Percentiles rank a stretch among this genome's conserved stretches.
Evolutionary conservation across 192 early-diverging fungal genomes (phyloP).

Genomic region (Globomyces pollinis-pini): DNA sequence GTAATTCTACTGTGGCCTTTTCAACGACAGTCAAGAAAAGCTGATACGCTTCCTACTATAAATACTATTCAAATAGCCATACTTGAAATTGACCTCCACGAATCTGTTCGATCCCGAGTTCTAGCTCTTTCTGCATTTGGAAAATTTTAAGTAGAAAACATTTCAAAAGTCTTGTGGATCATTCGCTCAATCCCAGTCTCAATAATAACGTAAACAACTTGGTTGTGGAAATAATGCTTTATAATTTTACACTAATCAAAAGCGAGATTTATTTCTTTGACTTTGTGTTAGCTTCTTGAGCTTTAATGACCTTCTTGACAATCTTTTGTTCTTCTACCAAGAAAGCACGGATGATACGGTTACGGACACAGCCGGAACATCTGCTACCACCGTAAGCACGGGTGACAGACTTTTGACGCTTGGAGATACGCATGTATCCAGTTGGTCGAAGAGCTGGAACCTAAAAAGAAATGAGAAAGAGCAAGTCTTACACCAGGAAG

Average conservation of each 20-base stretch:
- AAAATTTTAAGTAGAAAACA: neutral
- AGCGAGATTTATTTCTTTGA: constrained; percentile 35
- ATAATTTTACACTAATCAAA: constrained; percentile 1
- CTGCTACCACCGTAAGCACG: constrained; percentile 97
- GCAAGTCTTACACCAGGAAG: too few relatives aligned
- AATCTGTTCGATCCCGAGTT: neutral
- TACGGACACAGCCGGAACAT: constrained; percentile 79
- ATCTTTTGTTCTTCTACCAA: constrained; percentile 99
- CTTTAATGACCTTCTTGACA: constrained; percentile 98
- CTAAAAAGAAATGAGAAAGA: too few relatives aligned
- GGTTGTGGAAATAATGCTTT: constrained; percentile 7
- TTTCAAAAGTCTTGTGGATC: too few relatives aligned
- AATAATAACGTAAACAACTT: too few relatives aligned
- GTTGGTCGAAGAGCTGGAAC: constrained; percentile 88
- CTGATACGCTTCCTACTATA: neutral
- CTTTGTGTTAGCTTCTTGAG: constrained; percentile 42
- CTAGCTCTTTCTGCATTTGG: neutral
- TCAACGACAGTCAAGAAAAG: neutral
- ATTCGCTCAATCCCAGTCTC: too few relatives aligned
- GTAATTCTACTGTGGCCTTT: neutral
- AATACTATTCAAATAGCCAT: too few relatives aligned
- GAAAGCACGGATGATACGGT: constrained; percentile 95
- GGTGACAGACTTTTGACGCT: constrained; percentile 85
- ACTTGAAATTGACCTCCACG: neutral
- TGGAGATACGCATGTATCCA: constrained; percentile 84